These are phyloP conservation scores for Solanum lycopersicoides DNA, from an alignment of 257 asterid species.

Conservation along the genomic window DNA sequence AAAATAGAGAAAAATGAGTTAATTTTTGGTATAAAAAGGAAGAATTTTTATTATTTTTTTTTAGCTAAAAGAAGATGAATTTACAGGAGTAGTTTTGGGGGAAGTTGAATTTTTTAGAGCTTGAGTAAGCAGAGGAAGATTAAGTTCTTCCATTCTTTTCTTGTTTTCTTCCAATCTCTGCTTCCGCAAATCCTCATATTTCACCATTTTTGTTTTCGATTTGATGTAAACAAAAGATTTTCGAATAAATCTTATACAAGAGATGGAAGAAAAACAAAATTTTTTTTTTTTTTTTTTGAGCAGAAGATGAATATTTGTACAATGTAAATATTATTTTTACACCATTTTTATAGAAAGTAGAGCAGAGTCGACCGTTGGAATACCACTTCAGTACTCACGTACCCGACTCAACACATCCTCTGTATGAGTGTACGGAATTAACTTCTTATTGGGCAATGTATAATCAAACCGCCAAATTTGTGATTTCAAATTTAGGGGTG, in stretches of 20 bases:
- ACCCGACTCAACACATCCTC: neutral
- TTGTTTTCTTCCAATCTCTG: slow-evolving; percentile 84
- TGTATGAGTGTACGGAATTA: neutral
- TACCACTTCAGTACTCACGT: slow-evolving; percentile 11
- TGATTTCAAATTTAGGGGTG: neutral
- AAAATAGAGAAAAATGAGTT: neutral
- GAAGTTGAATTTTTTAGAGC: slow-evolving; percentile 49
- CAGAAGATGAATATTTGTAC: neutral
- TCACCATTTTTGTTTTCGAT: slow-evolving; percentile 33
- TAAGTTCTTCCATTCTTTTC: slow-evolving; percentile 74
- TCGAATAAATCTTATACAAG: no score
- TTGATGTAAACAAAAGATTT: neutral
- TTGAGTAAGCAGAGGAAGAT: slow-evolving; percentile 70
- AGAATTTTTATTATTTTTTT: neutral
- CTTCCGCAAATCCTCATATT: slow-evolving; percentile 50
- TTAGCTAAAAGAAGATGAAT: neutral
- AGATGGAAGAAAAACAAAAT: neutral
- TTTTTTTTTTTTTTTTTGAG: neutral
- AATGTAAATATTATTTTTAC: no score
- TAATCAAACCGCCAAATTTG: neutral
- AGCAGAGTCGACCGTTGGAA: slow-evolving; percentile 65
- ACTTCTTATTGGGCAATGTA: neutral
- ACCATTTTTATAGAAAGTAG: neutral
- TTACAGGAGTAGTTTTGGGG: slow-evolving; percentile 71
- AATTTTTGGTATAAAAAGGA: neutral